These are phyloP conservation scores for Tephrocybe sp. DNA, from an alignment of 768 basidiomycete genomes.

Conservation along the genomic window DNA sequence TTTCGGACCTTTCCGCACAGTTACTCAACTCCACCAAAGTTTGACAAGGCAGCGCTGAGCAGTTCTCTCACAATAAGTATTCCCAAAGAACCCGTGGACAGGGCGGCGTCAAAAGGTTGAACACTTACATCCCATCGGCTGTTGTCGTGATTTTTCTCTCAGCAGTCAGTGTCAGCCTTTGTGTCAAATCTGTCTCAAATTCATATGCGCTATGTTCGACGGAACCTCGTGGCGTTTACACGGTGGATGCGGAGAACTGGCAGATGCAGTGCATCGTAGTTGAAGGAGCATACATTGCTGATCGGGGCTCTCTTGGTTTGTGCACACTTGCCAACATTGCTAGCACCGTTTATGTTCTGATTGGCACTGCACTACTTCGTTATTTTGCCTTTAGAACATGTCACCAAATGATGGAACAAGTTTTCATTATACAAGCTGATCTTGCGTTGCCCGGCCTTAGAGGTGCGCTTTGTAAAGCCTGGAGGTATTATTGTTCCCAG, in stretches of 20 bases:
- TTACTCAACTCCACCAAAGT: no score
- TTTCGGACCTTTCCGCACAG: no score
- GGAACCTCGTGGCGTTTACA: constrained; percentile 55
- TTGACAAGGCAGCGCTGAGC: no score
- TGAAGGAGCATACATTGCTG: constrained; percentile 46
- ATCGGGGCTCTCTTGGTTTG: constrained; percentile 58
- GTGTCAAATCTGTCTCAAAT: background rate
- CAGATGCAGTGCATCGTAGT: constrained; percentile 67
- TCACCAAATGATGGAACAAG: constrained; percentile 38
- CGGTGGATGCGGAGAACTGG: constrained; percentile 58
- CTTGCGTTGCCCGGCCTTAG: constrained; percentile 25
- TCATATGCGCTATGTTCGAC: constrained; percentile 66
- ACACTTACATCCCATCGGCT: no score
- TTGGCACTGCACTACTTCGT: constrained; percentile 3
- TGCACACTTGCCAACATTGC: constrained; percentile 11
- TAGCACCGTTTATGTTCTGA: background rate
- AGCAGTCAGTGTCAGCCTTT: constrained; percentile 11
- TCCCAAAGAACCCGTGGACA: no score
- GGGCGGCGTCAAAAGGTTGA: no score
- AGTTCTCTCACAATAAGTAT: no score
- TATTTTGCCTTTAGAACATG: constrained; percentile 31
- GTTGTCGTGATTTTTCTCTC: no score
- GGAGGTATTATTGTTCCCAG: constrained; percentile 73
- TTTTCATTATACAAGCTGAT: constrained; percentile 19
- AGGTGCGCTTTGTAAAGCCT: constrained; percentile 48